phyloP scores from a whole-genome alignment of 148 eudicot species.

The Rhododendron ovatum region DNA sequence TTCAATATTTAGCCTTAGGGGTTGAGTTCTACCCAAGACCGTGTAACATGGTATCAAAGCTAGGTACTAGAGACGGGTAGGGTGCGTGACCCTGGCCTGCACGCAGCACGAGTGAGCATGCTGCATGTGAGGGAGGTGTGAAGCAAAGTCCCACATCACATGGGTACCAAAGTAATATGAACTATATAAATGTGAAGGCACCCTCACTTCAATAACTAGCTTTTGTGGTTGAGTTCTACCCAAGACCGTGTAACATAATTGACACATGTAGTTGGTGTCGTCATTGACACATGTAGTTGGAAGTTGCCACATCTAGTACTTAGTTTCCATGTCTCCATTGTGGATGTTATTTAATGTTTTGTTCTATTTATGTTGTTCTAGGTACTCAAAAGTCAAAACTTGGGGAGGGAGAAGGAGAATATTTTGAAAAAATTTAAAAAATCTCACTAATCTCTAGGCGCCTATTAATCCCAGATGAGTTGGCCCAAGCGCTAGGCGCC shows the following conservation, averaged over 20 bases:
- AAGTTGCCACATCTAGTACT: neutral
- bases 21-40: neutral
- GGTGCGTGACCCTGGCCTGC: neutral
- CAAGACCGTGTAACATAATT: neutral
- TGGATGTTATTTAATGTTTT: neutral
- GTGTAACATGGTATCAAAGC: neutral
- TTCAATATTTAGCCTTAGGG: neutral
- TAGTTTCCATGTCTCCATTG: neutral
- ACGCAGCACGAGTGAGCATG: too few species aligned
- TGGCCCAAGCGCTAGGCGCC: neutral
- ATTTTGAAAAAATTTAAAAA: neutral
- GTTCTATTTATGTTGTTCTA: too few species aligned
- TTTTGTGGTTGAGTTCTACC: neutral
- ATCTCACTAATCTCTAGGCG: neutral
- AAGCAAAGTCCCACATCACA: neutral
- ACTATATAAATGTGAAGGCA: neutral
- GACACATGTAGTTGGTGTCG: too few species aligned
- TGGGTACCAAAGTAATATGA: neutral
- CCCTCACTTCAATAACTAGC: neutral
- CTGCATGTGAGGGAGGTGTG: neutral
- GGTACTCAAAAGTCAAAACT: neutral
- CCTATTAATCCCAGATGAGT: too few species aligned
- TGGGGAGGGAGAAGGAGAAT: neutral
- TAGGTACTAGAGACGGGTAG: neutral
- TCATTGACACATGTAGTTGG: too few species aligned